Conservation (phyloP, 23 red algal species). For the Gracilaria gracilis region DNA sequence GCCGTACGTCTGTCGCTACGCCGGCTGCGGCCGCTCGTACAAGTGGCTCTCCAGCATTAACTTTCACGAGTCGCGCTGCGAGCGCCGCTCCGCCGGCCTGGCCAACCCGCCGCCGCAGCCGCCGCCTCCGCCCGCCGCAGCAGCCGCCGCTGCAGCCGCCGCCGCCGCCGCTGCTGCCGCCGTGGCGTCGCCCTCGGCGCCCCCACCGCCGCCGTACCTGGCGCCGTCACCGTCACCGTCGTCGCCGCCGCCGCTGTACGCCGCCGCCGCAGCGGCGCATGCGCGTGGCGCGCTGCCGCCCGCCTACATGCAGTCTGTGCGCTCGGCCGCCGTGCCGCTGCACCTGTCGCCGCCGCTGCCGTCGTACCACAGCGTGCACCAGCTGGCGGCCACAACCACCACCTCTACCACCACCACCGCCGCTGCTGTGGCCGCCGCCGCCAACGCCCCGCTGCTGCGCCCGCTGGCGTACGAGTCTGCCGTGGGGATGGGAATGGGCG, state of each 20-base stretch:
- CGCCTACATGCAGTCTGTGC: not conserved
- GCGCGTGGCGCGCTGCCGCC: not conserved
- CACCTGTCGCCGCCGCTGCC: constrained; percentile 15
- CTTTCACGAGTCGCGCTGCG: constrained; percentile 67
- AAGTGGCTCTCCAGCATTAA: constrained; percentile 80
- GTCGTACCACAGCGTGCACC: constrained; percentile 35
- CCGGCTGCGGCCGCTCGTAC: constrained; percentile 77
- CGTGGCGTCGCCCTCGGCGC: not conserved
- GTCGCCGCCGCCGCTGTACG: not conserved
- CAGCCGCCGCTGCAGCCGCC: constrained; percentile 30
- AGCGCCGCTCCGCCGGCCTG: constrained; percentile 23
- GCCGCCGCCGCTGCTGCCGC: constrained; percentile 24
- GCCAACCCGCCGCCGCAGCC: constrained; percentile 48
- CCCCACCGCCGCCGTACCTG: constrained; percentile 23
- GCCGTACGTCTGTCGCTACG: constrained; percentile 76
- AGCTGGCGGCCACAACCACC: not conserved
- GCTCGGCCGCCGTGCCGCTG: not conserved
- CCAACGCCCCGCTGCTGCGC: not conserved
- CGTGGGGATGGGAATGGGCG: not conserved
- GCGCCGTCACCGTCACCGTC: not conserved
- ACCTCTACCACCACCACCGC: not conserved
- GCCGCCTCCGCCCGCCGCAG: constrained; percentile 45
- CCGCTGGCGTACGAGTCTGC: not conserved
- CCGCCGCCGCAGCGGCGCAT: not conserved
- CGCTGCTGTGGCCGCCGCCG: not conserved